phyloP scores from a whole-genome alignment of 2,329 filamentous ascomycete genomes.

The Diplodia corticola region DNA sequence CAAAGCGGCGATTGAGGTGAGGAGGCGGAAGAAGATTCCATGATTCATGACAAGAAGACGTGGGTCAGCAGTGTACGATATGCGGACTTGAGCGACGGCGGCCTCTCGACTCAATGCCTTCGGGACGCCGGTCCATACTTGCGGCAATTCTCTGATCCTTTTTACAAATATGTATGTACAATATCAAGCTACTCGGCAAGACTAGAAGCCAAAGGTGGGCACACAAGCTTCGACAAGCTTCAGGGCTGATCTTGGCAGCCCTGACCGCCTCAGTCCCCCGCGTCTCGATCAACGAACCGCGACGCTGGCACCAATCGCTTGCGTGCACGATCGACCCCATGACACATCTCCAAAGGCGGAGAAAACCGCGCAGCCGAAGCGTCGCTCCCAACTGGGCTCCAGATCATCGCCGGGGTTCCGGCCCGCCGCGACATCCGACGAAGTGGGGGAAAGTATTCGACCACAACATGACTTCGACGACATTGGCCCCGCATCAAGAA shows the following conservation, averaged over 20 bases:
- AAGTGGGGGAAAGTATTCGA: not conserved
- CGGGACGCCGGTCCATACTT: too few species aligned
- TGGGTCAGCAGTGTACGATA: too few species aligned
- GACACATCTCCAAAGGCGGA: not conserved
- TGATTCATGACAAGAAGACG: too few species aligned
- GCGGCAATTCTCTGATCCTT: too few species aligned
- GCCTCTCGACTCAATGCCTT: too few species aligned
- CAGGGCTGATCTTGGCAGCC: constrained; percentile 3
- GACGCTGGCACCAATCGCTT: not conserved
- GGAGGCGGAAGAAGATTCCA: not conserved
- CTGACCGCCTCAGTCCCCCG: not conserved
- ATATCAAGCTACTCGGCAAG: too few species aligned
- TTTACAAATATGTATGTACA: too few species aligned
- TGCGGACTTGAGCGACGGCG: too few species aligned
- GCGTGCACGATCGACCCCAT: not conserved
- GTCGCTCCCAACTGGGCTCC: too few species aligned
- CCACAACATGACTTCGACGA: not conserved
- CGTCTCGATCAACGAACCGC: not conserved
- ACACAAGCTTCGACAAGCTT: constrained; percentile 15
- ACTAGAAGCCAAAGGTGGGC: too few species aligned
- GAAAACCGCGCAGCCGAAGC: not conserved
- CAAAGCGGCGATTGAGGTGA: constrained; percentile 9
- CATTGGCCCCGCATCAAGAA: not conserved
- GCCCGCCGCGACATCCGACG: constrained; percentile 14
- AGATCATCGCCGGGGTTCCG: constrained; percentile 6